These are phyloP conservation scores for Coemansia sp. DNA, from an alignment of 192 early-diverging fungal genomes.

Conservation along the genomic window DNA sequence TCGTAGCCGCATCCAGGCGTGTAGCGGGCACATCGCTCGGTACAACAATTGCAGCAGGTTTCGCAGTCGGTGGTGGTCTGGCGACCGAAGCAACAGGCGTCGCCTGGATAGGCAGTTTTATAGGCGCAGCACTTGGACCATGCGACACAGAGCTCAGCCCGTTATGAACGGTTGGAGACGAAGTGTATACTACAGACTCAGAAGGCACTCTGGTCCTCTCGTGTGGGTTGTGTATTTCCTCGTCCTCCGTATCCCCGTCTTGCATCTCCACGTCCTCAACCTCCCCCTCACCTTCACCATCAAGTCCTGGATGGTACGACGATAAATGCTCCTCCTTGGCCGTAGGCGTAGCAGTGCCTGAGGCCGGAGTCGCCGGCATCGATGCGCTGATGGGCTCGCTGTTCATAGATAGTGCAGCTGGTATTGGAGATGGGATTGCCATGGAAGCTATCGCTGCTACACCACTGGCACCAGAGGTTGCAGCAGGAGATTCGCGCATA, in stretches of 20 bases:
- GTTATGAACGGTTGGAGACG: not conserved
- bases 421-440: constrained; percentile 23
- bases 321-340: constrained; percentile 15
- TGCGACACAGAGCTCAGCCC: not conserved
- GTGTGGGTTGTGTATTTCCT: not conserved
- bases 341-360: constrained; percentile 30
- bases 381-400: constrained; percentile 23
- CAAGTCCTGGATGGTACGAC: not conserved
- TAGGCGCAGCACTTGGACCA: constrained; percentile 8
- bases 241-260: constrained; percentile 38
- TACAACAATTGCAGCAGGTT: constrained; percentile 18
- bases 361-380: constrained; percentile 33
- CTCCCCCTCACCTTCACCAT: constrained; percentile 42
- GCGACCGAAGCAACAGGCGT: constrained; percentile 4
- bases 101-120: constrained; percentile 11
- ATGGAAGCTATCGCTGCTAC: not conserved
- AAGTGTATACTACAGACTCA: not conserved
- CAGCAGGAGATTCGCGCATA: constrained; percentile 20
- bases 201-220: not conserved
- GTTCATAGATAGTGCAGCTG: constrained; percentile 14
- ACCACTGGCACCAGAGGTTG: constrained; percentile 2
- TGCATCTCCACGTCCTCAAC: constrained; percentile 52
- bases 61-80: constrained; percentile 32
- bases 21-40: not conserved
- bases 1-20: not conserved